These are phyloP conservation scores for Cucumis hystrix DNA, from an alignment of 306 rosid genomes.

Conservation along the genomic window DNA sequence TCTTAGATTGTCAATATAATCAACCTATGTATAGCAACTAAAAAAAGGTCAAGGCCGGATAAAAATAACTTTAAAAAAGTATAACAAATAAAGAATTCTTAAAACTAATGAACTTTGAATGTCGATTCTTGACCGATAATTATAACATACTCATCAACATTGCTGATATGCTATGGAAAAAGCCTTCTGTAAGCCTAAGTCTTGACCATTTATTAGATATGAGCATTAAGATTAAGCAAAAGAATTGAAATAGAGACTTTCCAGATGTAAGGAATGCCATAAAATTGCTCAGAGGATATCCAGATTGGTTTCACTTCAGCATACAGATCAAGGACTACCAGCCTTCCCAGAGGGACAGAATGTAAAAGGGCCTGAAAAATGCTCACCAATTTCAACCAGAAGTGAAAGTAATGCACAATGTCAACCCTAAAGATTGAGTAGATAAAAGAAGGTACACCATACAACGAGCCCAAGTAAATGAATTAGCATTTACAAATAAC, in stretches of 20 bases:
- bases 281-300: constrained; percentile 71
- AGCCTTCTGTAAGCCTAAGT: neutral
- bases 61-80: neutral
- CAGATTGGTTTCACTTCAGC: constrained; percentile 92
- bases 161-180: constrained; percentile 1
- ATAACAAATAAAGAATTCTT: neutral
- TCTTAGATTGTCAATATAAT: neutral
- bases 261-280: constrained; percentile 88
- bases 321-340: constrained; percentile 81
- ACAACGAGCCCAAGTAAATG: neutral
- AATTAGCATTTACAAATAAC: neutral
- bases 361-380: constrained; percentile 72
- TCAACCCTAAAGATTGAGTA: neutral
- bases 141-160: neutral
- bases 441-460: neutral
- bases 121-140: neutral
- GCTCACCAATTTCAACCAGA: constrained; percentile 10
- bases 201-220: neutral
- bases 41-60: neutral
- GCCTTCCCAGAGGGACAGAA: constrained; percentile 70
- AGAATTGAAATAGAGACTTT: constrained; percentile 29
- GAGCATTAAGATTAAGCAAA: neutral
- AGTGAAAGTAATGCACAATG: neutral
- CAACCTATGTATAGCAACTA: neutral
- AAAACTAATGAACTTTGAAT: neutral